These are phyloP conservation scores for Paragyromitra xinjiangensis DNA, from an alignment of 495 filamentous ascomycete species.

Conservation along the genomic window DNA sequence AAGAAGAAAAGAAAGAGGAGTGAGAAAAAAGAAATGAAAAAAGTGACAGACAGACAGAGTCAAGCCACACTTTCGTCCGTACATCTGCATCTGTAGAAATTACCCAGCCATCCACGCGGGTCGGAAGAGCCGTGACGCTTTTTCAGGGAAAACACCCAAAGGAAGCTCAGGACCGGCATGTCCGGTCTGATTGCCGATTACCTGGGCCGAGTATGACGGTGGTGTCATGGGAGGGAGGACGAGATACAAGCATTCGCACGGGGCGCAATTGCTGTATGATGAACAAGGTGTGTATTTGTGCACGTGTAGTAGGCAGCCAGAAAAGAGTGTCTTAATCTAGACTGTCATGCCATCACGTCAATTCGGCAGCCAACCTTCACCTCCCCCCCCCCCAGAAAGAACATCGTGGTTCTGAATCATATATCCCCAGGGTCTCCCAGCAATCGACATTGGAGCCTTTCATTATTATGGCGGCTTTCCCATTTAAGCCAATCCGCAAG, in stretches of 20 bases:
- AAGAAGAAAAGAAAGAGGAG: slow-evolving; percentile 46
- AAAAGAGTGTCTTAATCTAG: slow-evolving; percentile 34
- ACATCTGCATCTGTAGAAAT: slow-evolving; percentile 33
- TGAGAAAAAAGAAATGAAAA: slow-evolving; percentile 36
- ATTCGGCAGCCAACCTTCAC: slow-evolving; percentile 28
- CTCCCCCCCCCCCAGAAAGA: background rate
- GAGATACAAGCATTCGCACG: slow-evolving; percentile 51
- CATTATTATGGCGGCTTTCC: slow-evolving; percentile 35
- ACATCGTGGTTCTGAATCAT: slow-evolving; percentile 25
- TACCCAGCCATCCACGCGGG: slow-evolving; percentile 45
- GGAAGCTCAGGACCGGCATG: slow-evolving; percentile 33
- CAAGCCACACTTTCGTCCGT: slow-evolving; percentile 41
- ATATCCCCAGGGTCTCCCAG: slow-evolving; percentile 7
- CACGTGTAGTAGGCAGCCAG: slow-evolving; percentile 26
- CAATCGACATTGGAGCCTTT: slow-evolving; percentile 2
- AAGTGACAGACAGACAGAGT: slow-evolving; percentile 36
- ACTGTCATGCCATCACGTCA: slow-evolving; percentile 34
- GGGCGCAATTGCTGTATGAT: slow-evolving; percentile 54
- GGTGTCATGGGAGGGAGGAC: slow-evolving; percentile 43
- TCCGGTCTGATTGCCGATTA: slow-evolving; percentile 53
- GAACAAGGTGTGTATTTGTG: slow-evolving; percentile 44
- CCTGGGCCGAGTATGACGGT: slow-evolving; percentile 52
- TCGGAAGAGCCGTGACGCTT: slow-evolving; percentile 47
- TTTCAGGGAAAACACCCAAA: slow-evolving; percentile 34
- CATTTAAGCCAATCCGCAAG: slow-evolving; percentile 34